Evolutionary conservation across 257 asterid genomes (phyloP).

Genomic region (Solanum habrochaites): DNA sequence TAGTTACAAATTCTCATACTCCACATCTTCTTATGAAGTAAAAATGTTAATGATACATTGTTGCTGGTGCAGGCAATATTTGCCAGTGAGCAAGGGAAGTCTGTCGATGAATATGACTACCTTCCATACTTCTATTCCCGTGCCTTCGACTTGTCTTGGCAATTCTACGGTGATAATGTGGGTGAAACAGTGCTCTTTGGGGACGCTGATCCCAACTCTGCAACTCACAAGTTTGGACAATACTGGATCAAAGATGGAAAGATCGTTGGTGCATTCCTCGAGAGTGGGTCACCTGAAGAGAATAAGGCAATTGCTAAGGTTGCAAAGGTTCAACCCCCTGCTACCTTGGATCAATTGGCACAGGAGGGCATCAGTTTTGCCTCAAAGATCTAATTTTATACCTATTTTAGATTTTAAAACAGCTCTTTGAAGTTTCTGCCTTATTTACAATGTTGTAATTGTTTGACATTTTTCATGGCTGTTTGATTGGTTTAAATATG

Average conservation of each 20-base stretch:
- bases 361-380: conserved; percentile 70
- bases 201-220: conserved; percentile 51
- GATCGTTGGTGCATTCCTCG: conserved; percentile 72
- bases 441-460: neutral
- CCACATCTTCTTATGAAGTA: neutral
- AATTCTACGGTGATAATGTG: conserved; percentile 79
- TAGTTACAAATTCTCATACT: neutral
- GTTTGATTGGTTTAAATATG: neutral
- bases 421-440: neutral
- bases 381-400: conserved; percentile 33
- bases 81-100: conserved; percentile 48
- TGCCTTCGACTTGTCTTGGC: conserved; percentile 83
- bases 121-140: conserved; percentile 89
- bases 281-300: conserved; percentile 82
- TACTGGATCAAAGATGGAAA: conserved; percentile 88
- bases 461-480: neutral
- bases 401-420: neutral
- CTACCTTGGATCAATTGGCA: conserved; percentile 47
- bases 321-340: conserved; percentile 68
- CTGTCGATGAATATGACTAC: conserved; percentile 70
- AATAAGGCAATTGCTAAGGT: conserved; percentile 78
- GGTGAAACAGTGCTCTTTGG: conserved; percentile 76
- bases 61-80: conserved; percentile 54
- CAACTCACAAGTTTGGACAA: conserved; percentile 73
- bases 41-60: neutral